Evolutionary conservation across 2,329 filamentous ascomycete genomes (phyloP), one percentile per base, ranked within the genome.

Genomic region (Didymella exigua): DNA sequence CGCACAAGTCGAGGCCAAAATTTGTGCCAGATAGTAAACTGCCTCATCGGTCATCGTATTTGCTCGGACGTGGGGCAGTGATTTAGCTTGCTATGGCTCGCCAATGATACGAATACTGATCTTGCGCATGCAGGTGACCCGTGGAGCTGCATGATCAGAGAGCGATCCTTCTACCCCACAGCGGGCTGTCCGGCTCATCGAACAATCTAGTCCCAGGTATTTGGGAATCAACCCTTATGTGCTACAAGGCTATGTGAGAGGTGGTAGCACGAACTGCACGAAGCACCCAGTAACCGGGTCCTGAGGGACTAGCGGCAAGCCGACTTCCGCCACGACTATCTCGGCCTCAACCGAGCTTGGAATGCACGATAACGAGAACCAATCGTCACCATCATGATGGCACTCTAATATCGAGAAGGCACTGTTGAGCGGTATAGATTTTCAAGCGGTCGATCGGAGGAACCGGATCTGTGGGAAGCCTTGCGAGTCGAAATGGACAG

Each of bases 231-330:
- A 59, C 67, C 64, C 67, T 72, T 69, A 66, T 62, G 67, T 65
- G 58, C 58, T 53, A 62, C 59, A 58, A 65, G 55, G 58, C 53
- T 61, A 61, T 48, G 36, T 60, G 54, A 61, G 54, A 61, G 31
- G 38, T 55, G 37, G 66, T 70, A 54, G 55, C 60, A 69, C 64
- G 38, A 45, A 50, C 56, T 62, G 60, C 60, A 60, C 52, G 58
- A 61, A 51, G 49, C 42, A 58, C 68, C 71, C 71, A 65, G 55
- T 44, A 67, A 72, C 69, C 70, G 57, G 71, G 68, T 69, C 42
- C 31, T 42, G 42, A 57, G 61, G 57, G 50, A 56, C 52, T 59
- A 51, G 58, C 65, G 62, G 63, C 66, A 65, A 66, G 60, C 56
- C 49, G 54, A 55, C 40, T 52, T 58, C 59, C 57, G 62, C 58